Base-by-base conservation (phyloP, 2,329 filamentous ascomycete species). In the Xylariaceae sp. region DNA sequence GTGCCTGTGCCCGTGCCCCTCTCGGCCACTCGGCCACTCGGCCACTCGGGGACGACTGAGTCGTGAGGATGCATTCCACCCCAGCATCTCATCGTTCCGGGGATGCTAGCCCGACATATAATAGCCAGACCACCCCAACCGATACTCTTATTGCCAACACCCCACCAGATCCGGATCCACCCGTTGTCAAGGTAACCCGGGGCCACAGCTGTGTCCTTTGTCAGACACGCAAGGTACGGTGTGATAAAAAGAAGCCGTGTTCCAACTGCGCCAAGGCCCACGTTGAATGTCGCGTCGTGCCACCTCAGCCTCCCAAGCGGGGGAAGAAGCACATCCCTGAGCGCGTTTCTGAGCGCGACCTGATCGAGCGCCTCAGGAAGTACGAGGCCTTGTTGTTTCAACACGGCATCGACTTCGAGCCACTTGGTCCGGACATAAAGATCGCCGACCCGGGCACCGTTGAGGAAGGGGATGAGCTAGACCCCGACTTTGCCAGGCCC, bases 171-270 rank as follows among this genome's bases (percentile, higher is more conserved):
- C 52, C 48, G 38, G 71, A 74, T 43, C 54, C 65, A 37, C 64
- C 67, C 27, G 60, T 64, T 39, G 59, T 73, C 50, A 78, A 78
- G 59, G 60, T 78, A 50, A 78, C 74, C 27, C 68, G 75, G 34
- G 74, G 74, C 42, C 74, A 76, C 45, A 77, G 74, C 44, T 90
- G 85, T 53, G 71, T 86, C 11, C 69, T 81, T 14, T 90, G 85
- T 55, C 83, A 88, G 57, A 82, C 85, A 57, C 77, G 83, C 44
- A 88, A 88, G 59, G 74, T 88, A 29, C 80, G 80, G 43, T 88
- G 84, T 60, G 79, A 87, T 60, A 83, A 82, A 61, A 76, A 73
- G 50, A 80, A 80, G 60, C 83, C 83, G 12, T 88, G 84, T 55
- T 68, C 73, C 52, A 82, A 83, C 60, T 87, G 83, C 55, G 66